Evolutionary conservation across 192 early-diverging fungal genomes (phyloP).

Genomic region (Spizellomyces sp.): DNA sequence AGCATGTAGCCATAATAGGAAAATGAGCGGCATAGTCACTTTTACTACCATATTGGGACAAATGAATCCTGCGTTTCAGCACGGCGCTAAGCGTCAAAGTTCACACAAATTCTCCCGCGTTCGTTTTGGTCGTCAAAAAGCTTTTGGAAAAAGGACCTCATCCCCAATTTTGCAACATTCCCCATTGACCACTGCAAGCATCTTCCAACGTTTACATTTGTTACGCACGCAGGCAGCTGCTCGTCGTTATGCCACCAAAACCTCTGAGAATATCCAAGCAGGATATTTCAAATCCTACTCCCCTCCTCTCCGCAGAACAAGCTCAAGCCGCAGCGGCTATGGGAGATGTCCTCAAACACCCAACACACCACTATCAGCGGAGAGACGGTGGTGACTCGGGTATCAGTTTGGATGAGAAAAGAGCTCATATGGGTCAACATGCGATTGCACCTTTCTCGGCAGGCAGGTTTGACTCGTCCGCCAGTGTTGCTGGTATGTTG

Average conservation of each 20-base stretch:
- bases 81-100: too few species aligned
- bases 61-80: too few species aligned
- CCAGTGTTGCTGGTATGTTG: conserved; percentile 21
- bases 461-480: conserved; percentile 16
- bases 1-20: too few species aligned
- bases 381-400: conserved; percentile 1
- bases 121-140: neutral
- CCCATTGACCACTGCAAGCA: too few species aligned
- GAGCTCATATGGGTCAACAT: neutral
- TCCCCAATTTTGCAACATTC: neutral
- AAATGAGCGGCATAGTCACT: too few species aligned
- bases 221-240: too few species aligned
- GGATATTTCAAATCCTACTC: conserved; percentile 36
- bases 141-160: neutral
- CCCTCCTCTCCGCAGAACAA: conserved; percentile 26
- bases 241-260: conserved; percentile 6
- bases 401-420: neutral
- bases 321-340: conserved; percentile 21
- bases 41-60: too few species aligned
- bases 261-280: conserved; percentile 32
- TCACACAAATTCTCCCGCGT: neutral
- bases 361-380: neutral
- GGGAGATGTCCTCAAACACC: conserved; percentile 3
- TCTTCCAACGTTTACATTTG: too few species aligned
- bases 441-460: conserved; percentile 22